Evolutionary conservation across 805 yeast species (phyloP).

Genomic region (Candida coleopterorum): DNA sequence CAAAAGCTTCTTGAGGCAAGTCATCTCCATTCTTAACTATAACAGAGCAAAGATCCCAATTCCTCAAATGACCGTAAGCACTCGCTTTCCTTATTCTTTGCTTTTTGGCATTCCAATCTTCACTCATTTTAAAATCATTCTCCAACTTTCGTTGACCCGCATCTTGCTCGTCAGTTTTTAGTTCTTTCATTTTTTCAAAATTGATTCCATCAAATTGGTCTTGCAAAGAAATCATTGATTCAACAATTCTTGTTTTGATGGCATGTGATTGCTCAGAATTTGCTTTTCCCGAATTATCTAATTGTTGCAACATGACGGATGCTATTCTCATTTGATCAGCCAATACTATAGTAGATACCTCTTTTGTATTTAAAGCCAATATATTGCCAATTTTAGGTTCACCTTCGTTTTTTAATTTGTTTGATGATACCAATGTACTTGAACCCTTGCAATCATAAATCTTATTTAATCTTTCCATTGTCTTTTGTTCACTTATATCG

Average conservation of each 20-base stretch:
- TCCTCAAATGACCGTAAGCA: constrained; percentile 76
- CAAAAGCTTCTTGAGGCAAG: constrained; percentile 94
- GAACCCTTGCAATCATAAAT: neutral
- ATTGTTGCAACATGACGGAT: constrained; percentile 86
- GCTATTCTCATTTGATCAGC: constrained; percentile 96
- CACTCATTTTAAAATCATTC: constrained; percentile 89
- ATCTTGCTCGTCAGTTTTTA: constrained; percentile 50
- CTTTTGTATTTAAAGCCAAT: constrained; percentile 10
- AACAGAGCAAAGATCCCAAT: constrained; percentile 94
- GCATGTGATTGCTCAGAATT: constrained; percentile 32
- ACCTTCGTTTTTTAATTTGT: neutral
- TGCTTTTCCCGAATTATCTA: constrained; percentile 71
- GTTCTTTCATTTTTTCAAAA: constrained; percentile 40
- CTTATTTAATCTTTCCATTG: constrained; percentile 3
- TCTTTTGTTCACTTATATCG: constrained; percentile 8
- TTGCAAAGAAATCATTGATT: constrained; percentile 22
- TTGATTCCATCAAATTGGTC: constrained; percentile 37
- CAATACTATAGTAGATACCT: constrained; percentile 23
- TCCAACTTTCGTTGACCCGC: constrained; percentile 87
- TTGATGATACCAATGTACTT: no score
- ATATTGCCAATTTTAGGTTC: neutral
- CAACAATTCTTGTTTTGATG: constrained; percentile 19
- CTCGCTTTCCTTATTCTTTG: constrained; percentile 75
- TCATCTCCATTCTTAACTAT: constrained; percentile 97
- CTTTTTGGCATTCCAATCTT: constrained; percentile 86